phyloP scores from a whole-genome alignment of 2,329 filamentous ascomycete species.

The Pseudogymnoascus sp. region DNA sequence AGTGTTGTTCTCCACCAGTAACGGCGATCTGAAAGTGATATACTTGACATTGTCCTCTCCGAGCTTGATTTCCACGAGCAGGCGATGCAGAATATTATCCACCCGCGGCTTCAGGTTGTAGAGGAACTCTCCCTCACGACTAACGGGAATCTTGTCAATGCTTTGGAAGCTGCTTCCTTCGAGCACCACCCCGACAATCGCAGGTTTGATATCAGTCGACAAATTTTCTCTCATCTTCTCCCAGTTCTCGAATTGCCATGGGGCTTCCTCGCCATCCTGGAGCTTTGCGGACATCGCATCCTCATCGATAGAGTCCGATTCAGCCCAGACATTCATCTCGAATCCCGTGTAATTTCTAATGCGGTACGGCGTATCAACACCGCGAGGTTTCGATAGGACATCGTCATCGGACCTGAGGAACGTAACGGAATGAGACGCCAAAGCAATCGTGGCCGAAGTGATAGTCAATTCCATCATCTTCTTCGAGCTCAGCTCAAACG shows the following conservation, averaged over 20 bases:
- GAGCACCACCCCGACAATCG: conserved; percentile 71
- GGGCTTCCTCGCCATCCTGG: conserved; percentile 79
- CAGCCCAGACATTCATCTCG: conserved; percentile 72
- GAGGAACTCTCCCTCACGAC: conserved; percentile 85
- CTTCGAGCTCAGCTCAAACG: conserved; percentile 78
- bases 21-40: conserved; percentile 85
- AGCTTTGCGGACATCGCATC: conserved; percentile 65
- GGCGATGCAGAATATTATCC: conserved; percentile 74
- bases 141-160: conserved; percentile 79
- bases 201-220: conserved; percentile 70
- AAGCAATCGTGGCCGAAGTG: conserved; percentile 85
- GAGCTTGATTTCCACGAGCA: conserved; percentile 84
- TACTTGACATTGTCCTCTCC: conserved; percentile 97
- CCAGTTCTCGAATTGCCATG: conserved; percentile 96
- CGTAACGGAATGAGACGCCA: conserved; percentile 85
- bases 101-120: conserved; percentile 85
- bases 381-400: conserved; percentile 84
- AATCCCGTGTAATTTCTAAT: conserved; percentile 96
- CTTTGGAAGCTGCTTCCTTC: conserved; percentile 92
- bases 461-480: conserved; percentile 88
- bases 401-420: conserved; percentile 86
- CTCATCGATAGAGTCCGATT: conserved; percentile 49
- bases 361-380: conserved; percentile 83
- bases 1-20: conserved; percentile 91
- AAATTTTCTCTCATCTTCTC: conserved; percentile 93